Evolutionary conservation across 2,329 filamentous ascomycete genomes (phyloP).

Genomic region (Calonectria pseudoreteaudii): DNA sequence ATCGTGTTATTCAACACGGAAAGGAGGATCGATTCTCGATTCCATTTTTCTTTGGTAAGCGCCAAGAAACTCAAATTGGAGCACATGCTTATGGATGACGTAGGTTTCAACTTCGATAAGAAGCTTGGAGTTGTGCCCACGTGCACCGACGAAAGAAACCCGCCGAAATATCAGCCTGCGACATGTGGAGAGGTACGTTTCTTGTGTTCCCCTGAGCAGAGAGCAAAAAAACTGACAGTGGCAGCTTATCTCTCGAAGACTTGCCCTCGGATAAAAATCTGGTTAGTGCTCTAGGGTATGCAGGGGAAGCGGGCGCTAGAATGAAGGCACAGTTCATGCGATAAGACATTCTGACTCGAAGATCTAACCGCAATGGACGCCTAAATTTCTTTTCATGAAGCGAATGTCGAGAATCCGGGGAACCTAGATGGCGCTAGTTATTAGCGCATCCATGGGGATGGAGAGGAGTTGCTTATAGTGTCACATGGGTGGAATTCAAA

Average conservation of each 20-base stretch:
- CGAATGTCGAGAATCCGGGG: not conserved
- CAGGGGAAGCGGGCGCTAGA: not conserved
- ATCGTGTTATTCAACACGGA: slow-evolving; percentile 60
- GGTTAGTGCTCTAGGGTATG: too few relatives aligned
- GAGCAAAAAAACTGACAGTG: not conserved
- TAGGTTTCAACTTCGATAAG: not conserved
- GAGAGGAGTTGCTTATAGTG: not conserved
- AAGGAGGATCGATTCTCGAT: slow-evolving; percentile 60
- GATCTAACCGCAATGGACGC: not conserved
- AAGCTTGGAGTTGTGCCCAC: not conserved
- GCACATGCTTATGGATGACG: not conserved
- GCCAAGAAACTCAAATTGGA: not conserved
- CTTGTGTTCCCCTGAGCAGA: not conserved
- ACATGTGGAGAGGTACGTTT: not conserved
- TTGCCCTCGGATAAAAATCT: not conserved
- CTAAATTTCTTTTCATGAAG: not conserved
- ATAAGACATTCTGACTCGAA: too few relatives aligned
- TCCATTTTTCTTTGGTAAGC: slow-evolving; percentile 68
- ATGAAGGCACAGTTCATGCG: too few relatives aligned
- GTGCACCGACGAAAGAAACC: not conserved
- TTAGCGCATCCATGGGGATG: not conserved
- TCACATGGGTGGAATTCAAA: not conserved
- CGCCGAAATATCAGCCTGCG: not conserved
- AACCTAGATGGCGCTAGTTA: not conserved
- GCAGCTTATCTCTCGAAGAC: not conserved